Evolutionary conservation across 352 stramenopile species (phyloP).

Genomic region (Pythium phragmitis): DNA sequence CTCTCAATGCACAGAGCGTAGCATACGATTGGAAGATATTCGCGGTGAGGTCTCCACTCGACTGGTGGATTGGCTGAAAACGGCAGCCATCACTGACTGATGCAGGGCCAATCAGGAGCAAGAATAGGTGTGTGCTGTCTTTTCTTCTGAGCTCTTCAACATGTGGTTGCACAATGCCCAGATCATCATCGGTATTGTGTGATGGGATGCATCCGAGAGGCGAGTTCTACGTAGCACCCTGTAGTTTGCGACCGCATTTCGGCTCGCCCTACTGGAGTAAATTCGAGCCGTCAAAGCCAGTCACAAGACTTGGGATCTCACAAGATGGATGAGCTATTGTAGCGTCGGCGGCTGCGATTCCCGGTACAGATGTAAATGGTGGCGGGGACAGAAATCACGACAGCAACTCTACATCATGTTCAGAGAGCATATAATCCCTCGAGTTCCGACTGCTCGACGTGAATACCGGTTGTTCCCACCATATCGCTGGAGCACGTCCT

Average conservation of each 20-base stretch:
- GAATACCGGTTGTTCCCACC: not conserved
- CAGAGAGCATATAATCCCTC: not conserved
- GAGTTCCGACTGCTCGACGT: not conserved
- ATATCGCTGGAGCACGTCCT: not conserved
- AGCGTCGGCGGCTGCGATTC: too few species aligned
- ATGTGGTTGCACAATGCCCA: too few species aligned
- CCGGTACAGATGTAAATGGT: too few species aligned
- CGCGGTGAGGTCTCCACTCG: not conserved
- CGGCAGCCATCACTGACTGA: not conserved
- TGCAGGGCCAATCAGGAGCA: not conserved
- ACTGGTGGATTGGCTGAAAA: constrained; percentile 4
- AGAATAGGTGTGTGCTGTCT: constrained; percentile 7
- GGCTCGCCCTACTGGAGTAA: too few species aligned
- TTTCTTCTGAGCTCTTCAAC: not conserved
- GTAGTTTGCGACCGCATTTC: too few species aligned
- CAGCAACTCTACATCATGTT: not conserved
- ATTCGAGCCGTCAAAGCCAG: too few species aligned
- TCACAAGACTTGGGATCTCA: too few species aligned
- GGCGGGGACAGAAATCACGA: not conserved
- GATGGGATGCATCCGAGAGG: too few species aligned
- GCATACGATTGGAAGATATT: not conserved
- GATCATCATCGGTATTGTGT: too few species aligned
- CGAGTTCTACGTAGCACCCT: too few species aligned
- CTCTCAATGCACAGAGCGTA: constrained; percentile 4
- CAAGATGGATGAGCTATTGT: too few species aligned